phyloP scores from a whole-genome alignment of 257 asterid genomes.

The Buddleja alternifolia region DNA sequence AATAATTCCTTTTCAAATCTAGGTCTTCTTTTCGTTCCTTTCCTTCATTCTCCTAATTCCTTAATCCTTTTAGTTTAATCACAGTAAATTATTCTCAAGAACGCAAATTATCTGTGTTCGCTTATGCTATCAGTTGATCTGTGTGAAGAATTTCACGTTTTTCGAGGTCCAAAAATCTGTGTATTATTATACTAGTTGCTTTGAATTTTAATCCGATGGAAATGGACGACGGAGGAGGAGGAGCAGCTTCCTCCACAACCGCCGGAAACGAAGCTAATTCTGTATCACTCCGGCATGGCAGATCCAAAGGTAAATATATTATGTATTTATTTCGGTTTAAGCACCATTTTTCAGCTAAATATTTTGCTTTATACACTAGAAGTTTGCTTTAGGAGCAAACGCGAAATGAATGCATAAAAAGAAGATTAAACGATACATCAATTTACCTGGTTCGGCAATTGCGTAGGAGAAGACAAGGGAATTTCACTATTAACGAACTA shows the following conservation, averaged over 20 bases:
- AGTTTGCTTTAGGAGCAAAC: not conserved
- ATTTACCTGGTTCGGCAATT: too few species aligned
- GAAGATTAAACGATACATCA: too few species aligned
- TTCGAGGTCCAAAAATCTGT: not conserved
- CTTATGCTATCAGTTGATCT: slow-evolving; percentile 8
- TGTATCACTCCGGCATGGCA: slow-evolving; percentile 36
- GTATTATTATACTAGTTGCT: slow-evolving; percentile 2
- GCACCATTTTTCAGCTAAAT: too few species aligned
- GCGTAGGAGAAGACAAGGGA: too few species aligned
- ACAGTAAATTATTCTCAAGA: too few species aligned
- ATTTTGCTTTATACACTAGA: not conserved
- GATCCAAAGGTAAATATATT: slow-evolving; percentile 37
- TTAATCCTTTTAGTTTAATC: not conserved
- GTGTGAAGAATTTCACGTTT: slow-evolving; percentile 12
- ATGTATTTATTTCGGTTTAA: not conserved
- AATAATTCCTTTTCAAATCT: not conserved
- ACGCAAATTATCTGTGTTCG: not conserved
- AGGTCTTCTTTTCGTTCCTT: not conserved
- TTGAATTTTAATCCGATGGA: slow-evolving; percentile 39
- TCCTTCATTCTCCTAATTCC: not conserved
- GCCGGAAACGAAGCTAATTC: slow-evolving; percentile 38
- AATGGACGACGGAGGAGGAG: too few species aligned
- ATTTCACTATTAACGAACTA: too few species aligned
- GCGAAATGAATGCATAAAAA: too few species aligned
- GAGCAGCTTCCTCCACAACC: slow-evolving; percentile 25